phyloP scores from a whole-genome alignment of 1,284 basidiomycete genomes.

The Coriolopsis trogii region DNA sequence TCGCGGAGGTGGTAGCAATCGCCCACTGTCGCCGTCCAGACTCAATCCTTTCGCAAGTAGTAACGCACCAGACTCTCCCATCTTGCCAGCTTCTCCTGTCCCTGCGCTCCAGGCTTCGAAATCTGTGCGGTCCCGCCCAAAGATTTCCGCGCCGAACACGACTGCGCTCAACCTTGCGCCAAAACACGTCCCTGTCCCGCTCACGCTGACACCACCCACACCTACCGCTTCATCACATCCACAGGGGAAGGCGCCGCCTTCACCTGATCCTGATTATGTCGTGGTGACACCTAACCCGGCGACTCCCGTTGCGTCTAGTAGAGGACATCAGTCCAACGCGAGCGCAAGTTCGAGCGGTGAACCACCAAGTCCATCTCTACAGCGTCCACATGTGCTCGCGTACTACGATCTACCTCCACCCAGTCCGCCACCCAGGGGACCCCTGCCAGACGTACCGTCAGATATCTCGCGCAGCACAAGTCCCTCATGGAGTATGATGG shows the following conservation, averaged over 20 bases:
- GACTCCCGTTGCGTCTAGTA: constrained; percentile 1
- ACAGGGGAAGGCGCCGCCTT: constrained; percentile 7
- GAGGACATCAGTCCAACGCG: constrained; percentile 8
- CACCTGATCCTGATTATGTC: constrained; percentile 26
- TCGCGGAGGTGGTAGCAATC: constrained; percentile 3
- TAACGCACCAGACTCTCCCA: constrained; percentile 4
- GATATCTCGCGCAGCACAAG: constrained; percentile 25
- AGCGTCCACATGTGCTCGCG: constrained; percentile 37
- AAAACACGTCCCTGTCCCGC: constrained; percentile 31
- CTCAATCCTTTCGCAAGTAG: constrained; percentile 6
- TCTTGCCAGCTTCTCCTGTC: constrained; percentile 16
- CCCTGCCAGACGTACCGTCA: constrained; percentile 47
- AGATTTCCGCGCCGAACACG: constrained; percentile 34
- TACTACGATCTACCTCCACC: constrained; percentile 60
- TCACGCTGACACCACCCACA: constrained; percentile 30
- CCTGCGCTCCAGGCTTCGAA: constrained; percentile 24
- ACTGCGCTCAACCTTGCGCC: constrained; percentile 21
- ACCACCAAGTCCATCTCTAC: constrained; percentile 13
- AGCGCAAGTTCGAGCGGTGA: constrained; percentile 13
- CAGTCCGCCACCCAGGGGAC: constrained; percentile 53
- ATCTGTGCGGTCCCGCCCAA: constrained; percentile 27
- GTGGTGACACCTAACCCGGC: constrained; percentile 25
- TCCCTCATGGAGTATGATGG: constrained; percentile 24
- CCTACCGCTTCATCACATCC: constrained; percentile 19
- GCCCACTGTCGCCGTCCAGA: constrained; percentile 17